These are phyloP conservation scores for Penicillium brevicompactum DNA, from an alignment of 2,329 filamentous ascomycete genomes.

Conservation along the genomic window DNA sequence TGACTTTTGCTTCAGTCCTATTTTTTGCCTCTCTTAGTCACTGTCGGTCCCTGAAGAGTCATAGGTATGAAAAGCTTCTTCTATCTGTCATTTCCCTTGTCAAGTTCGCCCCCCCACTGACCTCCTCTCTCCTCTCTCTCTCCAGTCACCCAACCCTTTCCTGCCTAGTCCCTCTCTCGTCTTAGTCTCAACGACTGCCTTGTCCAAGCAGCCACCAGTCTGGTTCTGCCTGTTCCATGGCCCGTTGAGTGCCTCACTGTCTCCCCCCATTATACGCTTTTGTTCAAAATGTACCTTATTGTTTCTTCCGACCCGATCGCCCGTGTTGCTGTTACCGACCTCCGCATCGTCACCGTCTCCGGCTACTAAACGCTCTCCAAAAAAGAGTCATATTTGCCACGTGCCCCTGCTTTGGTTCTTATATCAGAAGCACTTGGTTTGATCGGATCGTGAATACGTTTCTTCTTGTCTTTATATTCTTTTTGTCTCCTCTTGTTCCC, in stretches of 20 bases:
- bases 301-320: conserved; percentile 40
- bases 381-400: conserved; percentile 20
- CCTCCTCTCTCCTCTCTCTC: conserved; percentile 6
- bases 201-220: conserved; percentile 25
- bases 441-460: conserved; percentile 24
- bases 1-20: conserved; percentile 8
- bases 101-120: not conserved
- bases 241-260: conserved; percentile 32
- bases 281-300: conserved; percentile 45
- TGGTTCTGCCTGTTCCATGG: conserved; percentile 37
- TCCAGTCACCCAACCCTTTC: not conserved
- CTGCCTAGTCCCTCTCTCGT: conserved; percentile 14
- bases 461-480: conserved; percentile 12
- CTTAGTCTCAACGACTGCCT: conserved; percentile 27
- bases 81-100: conserved; percentile 2
- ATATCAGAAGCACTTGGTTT: conserved; percentile 26
- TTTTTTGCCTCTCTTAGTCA: conserved; percentile 21
- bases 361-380: conserved; percentile 23
- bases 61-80: conserved; percentile 12
- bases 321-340: conserved; percentile 38
- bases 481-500: conserved; percentile 6
- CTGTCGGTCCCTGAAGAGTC: conserved; percentile 11
- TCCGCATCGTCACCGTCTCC: conserved; percentile 29
- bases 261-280: conserved; percentile 6
- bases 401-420: conserved; percentile 10